phyloP scores from a whole-genome alignment of 306 rosid genomes.

The Ormosia emarginata region DNA sequence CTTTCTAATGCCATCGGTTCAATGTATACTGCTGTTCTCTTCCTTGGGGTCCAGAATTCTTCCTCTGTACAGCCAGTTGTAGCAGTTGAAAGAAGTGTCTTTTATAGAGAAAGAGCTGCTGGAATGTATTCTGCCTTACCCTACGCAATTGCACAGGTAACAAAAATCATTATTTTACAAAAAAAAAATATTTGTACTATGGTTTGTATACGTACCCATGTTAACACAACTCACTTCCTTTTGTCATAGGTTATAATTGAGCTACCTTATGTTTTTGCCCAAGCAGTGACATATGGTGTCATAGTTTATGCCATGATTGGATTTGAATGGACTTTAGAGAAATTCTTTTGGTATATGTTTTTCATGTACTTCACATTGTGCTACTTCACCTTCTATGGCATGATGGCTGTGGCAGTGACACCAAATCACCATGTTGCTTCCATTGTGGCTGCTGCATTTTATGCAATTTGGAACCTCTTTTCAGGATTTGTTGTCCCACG shows the following conservation, averaged over 20 bases:
- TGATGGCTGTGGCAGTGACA: slow-evolving; percentile 77
- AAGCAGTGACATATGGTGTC: slow-evolving; percentile 48
- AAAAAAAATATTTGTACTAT: background rate
- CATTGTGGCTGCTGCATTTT: slow-evolving; percentile 59
- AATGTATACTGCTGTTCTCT: slow-evolving; percentile 60
- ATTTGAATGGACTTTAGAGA: slow-evolving; percentile 50
- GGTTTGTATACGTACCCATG: background rate
- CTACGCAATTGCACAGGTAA: slow-evolving; percentile 71
- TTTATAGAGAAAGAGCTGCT: slow-evolving; percentile 82
- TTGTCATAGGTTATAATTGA: slow-evolving; percentile 59
- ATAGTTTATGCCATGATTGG: slow-evolving; percentile 83
- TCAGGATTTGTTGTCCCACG: slow-evolving; percentile 69
- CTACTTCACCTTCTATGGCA: slow-evolving; percentile 79
- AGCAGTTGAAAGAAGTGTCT: slow-evolving; percentile 69
- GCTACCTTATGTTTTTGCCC: slow-evolving; percentile 61
- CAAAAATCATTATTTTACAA: background rate
- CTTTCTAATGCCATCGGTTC: slow-evolving; percentile 71
- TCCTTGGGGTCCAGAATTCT: slow-evolving; percentile 64
- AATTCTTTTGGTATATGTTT: slow-evolving; percentile 73
- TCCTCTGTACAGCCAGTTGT: slow-evolving; percentile 73
- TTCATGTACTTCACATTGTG: slow-evolving; percentile 71
- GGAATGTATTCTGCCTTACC: slow-evolving; percentile 83
- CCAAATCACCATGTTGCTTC: slow-evolving; percentile 73
- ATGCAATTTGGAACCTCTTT: slow-evolving; percentile 74
- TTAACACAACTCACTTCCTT: background rate